phyloP scores from a whole-genome alignment of 495 filamentous ascomycete genomes.

The Glarea lozoyensis region DNA sequence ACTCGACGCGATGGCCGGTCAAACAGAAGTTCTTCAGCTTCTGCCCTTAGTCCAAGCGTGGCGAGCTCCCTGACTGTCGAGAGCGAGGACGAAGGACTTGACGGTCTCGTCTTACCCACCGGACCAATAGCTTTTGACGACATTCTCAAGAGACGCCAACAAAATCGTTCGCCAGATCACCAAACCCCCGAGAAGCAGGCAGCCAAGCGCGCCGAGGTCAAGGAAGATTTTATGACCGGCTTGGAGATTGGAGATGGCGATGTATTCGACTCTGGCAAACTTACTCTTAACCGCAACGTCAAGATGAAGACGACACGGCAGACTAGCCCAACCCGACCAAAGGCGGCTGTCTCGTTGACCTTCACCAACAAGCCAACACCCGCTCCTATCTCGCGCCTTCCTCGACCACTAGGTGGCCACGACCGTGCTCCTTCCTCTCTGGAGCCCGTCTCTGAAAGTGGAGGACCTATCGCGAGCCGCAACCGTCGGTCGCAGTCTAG shows the following conservation, averaged over 20 bases:
- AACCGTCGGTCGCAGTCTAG: conserved; percentile 53
- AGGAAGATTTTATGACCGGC: conserved; percentile 79
- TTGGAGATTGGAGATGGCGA: conserved; percentile 81
- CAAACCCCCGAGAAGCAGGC: conserved; percentile 25
- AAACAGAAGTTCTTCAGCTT: conserved; percentile 74
- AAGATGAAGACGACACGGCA: conserved; percentile 67
- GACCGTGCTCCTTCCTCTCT: conserved; percentile 65
- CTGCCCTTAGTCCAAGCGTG: conserved; percentile 81
- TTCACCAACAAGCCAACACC: conserved; percentile 66
- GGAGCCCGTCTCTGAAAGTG: conserved; percentile 88
- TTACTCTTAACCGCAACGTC: conserved; percentile 86
- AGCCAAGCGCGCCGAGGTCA: conserved; percentile 30
- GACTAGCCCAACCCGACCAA: conserved; percentile 53
- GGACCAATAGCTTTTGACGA: conserved; percentile 75
- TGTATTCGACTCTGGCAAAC: conserved; percentile 67
- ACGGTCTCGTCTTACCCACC: conserved; percentile 74
- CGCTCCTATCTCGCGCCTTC: conserved; percentile 38
- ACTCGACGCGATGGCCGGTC: conserved; percentile 69
- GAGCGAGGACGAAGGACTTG: conserved; percentile 86
- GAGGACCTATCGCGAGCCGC: conserved; percentile 52
- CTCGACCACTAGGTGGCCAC: conserved; percentile 53
- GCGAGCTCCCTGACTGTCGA: conserved; percentile 86
- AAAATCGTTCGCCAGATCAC: conserved; percentile 38
- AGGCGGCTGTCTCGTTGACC: conserved; percentile 75
- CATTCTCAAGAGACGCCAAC: conserved; percentile 60